Base-by-base conservation (phyloP, 331 rosid genomes). In the Spiraea crenata region DNA sequence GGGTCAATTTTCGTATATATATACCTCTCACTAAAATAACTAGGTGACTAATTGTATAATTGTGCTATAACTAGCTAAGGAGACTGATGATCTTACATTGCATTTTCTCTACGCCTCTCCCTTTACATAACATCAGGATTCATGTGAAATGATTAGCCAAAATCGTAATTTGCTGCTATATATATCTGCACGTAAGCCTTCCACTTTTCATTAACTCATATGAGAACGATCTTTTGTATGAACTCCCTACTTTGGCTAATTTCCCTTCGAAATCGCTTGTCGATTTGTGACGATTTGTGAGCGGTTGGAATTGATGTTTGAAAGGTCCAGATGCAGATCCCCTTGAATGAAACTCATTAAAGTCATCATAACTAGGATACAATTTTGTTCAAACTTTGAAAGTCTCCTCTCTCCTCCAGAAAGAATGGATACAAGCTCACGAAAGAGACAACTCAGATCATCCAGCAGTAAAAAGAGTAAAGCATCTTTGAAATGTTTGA, bases 311-410 rank as follows among this genome's bases (percentile, higher is more conserved):
- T 45, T 45, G 82, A 74, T 73, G 79, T 76, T 84, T 85, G 91
- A 82, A 92, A 77, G 75, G 85, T 83, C 84, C 25, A 77, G 68
- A 83, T 92, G 72, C 98, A 86, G 70, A 74, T 78, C 91, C 91
- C 98, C 83, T 82, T 81, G 76, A 86, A 25, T 25, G 31, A 71
- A 59, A 44, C 45, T 74, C 57, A 38, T 31, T 56, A 66, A 77
- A 65, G 82, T 87, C 86, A 80, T 72, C 70, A 72, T 74, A 82
- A 73, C 79, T 66, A 20, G 16, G 71, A 63, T 73, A 77, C 1
- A 25, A 31, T 77, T 75, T 74, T 76, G 73, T 80, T 69, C 77
- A 57, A 25, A 75, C 57, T 68, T 80, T 50, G 63, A 81, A 82
- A 82, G 86, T 84, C 31, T 25, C 31, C 31, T 25, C 31, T 25